phyloP scores from a whole-genome alignment of 352 stramenopile genomes.

The Thraustotheca clavata region DNA sequence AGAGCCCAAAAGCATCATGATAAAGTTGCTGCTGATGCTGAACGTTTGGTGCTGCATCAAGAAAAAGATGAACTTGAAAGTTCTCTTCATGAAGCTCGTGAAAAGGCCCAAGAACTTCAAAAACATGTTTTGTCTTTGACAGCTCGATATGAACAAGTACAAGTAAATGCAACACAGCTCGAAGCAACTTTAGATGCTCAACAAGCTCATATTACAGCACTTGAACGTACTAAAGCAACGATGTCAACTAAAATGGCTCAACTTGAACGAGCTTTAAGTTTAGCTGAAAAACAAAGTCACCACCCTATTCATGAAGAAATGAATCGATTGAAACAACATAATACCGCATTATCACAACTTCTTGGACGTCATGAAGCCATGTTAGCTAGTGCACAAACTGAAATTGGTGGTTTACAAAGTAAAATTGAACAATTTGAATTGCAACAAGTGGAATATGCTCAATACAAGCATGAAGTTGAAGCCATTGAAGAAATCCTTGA shows the following conservation, averaged over 20 bases:
- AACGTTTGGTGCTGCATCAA: background rate
- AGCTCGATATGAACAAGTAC: background rate
- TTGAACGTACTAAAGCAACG: background rate
- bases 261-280: background rate
- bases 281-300: background rate
- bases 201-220: background rate
- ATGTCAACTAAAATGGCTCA: background rate
- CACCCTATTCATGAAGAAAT: background rate
- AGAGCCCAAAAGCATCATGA: background rate
- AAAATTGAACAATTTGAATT: background rate
- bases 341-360: background rate
- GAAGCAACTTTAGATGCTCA: background rate
- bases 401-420: background rate
- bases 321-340: background rate
- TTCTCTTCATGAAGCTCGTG: background rate
- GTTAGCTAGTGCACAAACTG: background rate
- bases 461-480: conserved; percentile 21
- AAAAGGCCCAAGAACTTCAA: background rate
- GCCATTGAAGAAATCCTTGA: conserved; percentile 18
- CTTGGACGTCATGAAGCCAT: background rate
- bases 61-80: background rate
- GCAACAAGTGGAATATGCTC: conserved; percentile 9
- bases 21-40: background rate
- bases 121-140: conserved; percentile 1
- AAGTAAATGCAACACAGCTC: background rate